Conservation (phyloP, 169 alveolate species). For the Plasmodium cynomolgi region DNA sequence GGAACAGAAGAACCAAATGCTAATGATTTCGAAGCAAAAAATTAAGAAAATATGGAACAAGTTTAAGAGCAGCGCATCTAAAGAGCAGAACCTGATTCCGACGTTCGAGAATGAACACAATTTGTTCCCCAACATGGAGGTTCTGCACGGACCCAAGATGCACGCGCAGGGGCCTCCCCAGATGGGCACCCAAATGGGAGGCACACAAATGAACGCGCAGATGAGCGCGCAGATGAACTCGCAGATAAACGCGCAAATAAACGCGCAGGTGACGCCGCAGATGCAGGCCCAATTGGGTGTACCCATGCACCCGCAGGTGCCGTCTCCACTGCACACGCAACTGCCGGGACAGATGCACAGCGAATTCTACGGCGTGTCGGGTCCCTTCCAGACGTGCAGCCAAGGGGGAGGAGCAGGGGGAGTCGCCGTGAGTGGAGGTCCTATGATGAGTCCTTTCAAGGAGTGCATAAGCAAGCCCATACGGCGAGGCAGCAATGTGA, state of each 20-base stretch:
- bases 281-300: background rate
- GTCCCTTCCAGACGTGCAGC: background rate
- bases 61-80: constrained; percentile 30
- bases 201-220: background rate
- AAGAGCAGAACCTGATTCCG: constrained; percentile 22
- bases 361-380: background rate
- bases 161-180: background rate
- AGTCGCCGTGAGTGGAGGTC: background rate
- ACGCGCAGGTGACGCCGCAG: background rate
- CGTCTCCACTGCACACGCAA: background rate
- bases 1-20: constrained; percentile 35
- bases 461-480: constrained; percentile 19
- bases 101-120: constrained; percentile 20
- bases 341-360: background rate
- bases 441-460: background rate
- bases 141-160: background rate
- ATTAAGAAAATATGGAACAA: constrained; percentile 65
- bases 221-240: background rate
- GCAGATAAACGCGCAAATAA: background rate
- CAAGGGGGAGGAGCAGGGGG: background rate
- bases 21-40: constrained; percentile 51
- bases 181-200: background rate
- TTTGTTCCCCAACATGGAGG: constrained; percentile 9
- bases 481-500: constrained; percentile 8
- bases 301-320: background rate